These are phyloP conservation scores for Laguncularia racemosa DNA, from an alignment of 345 rosid species.

Conservation along the genomic window DNA sequence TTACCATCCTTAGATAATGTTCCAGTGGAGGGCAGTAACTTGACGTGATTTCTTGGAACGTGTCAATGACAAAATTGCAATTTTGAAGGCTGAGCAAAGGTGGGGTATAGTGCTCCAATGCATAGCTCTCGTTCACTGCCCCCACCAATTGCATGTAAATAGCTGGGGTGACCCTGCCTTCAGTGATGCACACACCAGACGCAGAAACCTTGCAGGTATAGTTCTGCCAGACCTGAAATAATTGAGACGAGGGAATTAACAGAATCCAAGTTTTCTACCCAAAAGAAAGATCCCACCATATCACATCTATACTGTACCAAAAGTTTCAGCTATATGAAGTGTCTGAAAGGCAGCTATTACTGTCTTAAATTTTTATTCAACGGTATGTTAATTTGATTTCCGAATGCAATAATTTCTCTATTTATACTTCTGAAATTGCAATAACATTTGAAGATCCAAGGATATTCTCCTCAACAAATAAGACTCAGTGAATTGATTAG, in stretches of 20 bases:
- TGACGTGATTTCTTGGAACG: constrained; percentile 64
- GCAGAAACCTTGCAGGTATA: constrained; percentile 52
- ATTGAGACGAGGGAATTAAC: background rate
- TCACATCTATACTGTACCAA: too few species aligned
- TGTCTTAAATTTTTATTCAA: too few species aligned
- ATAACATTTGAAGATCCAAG: too few species aligned
- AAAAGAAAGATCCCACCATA: background rate
- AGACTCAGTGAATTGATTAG: too few species aligned
- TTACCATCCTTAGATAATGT: constrained; percentile 59
- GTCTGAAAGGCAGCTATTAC: too few species aligned
- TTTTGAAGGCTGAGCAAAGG: constrained; percentile 79
- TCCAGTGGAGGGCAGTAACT: constrained; percentile 70
- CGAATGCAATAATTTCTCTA: too few species aligned
- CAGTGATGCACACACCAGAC: constrained; percentile 44
- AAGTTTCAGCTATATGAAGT: too few species aligned
- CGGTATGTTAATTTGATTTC: too few species aligned
- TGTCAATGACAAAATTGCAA: constrained; percentile 75
- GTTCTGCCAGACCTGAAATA: constrained; percentile 65
- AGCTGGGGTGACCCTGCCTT: constrained; percentile 79
- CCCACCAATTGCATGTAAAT: constrained; percentile 50
- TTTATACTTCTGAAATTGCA: too few species aligned
- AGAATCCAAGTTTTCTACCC: background rate
- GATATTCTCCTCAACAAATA: too few species aligned
- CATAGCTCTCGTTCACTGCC: constrained; percentile 79
- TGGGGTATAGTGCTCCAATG: constrained; percentile 82